These are phyloP conservation scores for Lactuca sativa DNA, from an alignment of 129 eudicot species.

Conservation along the genomic window DNA sequence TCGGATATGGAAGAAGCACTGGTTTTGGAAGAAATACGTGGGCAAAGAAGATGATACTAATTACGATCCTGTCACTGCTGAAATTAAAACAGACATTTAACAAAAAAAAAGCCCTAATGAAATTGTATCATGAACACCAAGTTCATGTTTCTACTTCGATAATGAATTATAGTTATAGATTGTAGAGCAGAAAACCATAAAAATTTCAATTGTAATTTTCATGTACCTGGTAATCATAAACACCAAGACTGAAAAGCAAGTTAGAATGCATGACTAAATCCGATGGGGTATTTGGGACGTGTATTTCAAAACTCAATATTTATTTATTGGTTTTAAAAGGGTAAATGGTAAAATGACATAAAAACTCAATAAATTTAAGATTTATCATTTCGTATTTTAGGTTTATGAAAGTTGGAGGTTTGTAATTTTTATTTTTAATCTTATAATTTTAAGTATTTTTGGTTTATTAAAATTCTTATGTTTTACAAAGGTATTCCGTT, in stretches of 20 bases:
- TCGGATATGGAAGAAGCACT: constrained; percentile 54
- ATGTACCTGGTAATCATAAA: constrained; percentile 6
- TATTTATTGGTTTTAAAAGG: not conserved
- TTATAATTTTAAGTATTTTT: too few species aligned
- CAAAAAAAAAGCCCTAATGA: not conserved
- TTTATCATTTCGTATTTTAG: too few species aligned
- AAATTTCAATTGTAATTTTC: constrained; percentile 4
- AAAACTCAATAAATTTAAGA: too few species aligned
- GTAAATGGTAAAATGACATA: too few species aligned
- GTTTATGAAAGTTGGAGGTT: too few species aligned
- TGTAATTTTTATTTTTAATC: too few species aligned
- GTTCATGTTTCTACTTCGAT: not conserved
- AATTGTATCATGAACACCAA: not conserved
- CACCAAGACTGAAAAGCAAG: not conserved
- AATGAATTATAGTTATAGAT: not conserved
- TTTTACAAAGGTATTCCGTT: too few species aligned
- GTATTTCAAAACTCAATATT: too few species aligned
- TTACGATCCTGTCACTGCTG: not conserved
- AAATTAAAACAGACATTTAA: not conserved
- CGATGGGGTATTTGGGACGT: too few species aligned
- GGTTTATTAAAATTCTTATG: too few species aligned
- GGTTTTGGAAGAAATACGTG: constrained; percentile 57
- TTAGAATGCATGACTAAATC: not conserved
- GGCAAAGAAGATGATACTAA: constrained; percentile 19
- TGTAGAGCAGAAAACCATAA: not conserved